phyloP scores from a whole-genome alignment of 2,329 filamentous ascomycete genomes.

The Didymellaceae sp. region DNA sequence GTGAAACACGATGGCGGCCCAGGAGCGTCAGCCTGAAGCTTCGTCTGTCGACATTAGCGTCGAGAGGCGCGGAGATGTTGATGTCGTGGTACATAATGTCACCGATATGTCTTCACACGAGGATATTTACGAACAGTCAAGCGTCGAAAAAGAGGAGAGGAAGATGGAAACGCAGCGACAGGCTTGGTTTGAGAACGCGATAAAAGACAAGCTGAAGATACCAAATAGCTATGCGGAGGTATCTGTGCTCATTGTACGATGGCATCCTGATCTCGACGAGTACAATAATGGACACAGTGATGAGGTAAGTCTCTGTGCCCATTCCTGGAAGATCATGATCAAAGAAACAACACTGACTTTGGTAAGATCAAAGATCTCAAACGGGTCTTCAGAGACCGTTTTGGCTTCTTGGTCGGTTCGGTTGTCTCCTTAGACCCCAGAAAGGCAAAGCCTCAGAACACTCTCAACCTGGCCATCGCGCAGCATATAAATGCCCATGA shows the following conservation, averaged over 20 bases:
- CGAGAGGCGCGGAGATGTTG: neutral
- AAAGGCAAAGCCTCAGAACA: neutral
- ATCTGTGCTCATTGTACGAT: constrained; percentile 35
- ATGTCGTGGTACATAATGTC: neutral
- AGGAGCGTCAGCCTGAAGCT: neutral
- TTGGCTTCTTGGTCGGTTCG: constrained; percentile 10
- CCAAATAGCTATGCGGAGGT: constrained; percentile 36
- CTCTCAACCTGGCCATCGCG: constrained; percentile 21
- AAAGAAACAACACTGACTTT: too few species aligned
- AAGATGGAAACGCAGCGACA: constrained; percentile 15
- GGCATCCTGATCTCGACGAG: constrained; percentile 31
- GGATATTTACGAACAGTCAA: neutral
- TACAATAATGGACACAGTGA: constrained; percentile 18
- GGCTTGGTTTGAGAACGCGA: constrained; percentile 24
- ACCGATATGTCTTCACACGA: neutral
- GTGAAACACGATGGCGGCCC: neutral
- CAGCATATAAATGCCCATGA: constrained; percentile 25
- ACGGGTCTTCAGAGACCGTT: constrained; percentile 6
- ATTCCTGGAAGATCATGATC: neutral
- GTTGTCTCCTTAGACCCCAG: neutral
- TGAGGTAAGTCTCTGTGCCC: constrained; percentile 16
- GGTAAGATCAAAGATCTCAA: neutral
- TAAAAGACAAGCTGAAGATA: constrained; percentile 23
- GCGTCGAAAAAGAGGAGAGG: neutral
- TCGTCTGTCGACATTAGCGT: neutral